Base-by-base conservation (phyloP, 2,329 filamentous ascomycete species). In the Paecilomyces formosus region DNA sequence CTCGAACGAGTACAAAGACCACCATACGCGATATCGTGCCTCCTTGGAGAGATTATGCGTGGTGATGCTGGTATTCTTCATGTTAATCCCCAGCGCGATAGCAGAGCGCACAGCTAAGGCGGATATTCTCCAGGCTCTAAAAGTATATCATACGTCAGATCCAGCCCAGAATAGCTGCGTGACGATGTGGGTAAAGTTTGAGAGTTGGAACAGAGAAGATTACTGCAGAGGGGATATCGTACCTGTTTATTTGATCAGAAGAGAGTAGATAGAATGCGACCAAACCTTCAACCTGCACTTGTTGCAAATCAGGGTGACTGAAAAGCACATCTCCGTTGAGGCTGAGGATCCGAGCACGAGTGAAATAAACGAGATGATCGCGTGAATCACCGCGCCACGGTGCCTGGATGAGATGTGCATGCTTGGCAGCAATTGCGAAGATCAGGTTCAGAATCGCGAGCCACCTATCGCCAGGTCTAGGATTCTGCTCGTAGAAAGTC, bases 371-470 rank as follows among this genome's bases (percentile, higher is more conserved):
- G 33, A 79, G 65, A 61, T 79, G 76, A 59, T 79, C 77, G 28
- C 72, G 68, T 26, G 72, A 68, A 60, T 77, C 71, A 3, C 73
- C 74, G 55, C 66, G 65, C 76, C 76, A 78, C 3, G 74, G 66
- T 12, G 75, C 74, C 58, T 77, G 70, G 35, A 71, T 69, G 4
- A 78, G 67, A 56, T 78, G 74, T 11, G 76, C 71, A 63, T 79
- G 74, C 57, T 74, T 73, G 28, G 76, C 72, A 4, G 69, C 68
- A 54, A 79, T 78, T 30, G 77, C 77, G 56, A 79, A 78, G 2
- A 79, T 76, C 65, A 78, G 66, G 56, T 79, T 79, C 59, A 79
- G 62, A 24, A 78, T 78, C 15, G 77, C 76, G 50, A 78, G 66
- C 74, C 74, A 77, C 57, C 73, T 75, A 56, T 73, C 71, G 3